Base-by-base conservation (phyloP, 2,329 filamentous ascomycete genomes). In the Fusarium continuum region DNA sequence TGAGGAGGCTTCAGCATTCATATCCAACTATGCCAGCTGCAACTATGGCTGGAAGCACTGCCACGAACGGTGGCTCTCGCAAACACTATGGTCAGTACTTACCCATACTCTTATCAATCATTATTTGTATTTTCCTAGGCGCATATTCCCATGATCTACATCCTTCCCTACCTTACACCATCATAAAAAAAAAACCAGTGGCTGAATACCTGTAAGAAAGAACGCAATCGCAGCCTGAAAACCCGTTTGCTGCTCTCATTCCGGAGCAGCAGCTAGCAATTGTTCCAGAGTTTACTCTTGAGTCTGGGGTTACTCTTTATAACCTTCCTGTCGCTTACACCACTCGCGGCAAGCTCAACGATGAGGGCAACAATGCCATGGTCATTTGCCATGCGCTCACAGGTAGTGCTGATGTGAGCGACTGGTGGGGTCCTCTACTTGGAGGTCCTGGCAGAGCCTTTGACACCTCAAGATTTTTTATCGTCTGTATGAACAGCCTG, bases 391-490 rank as follows among this genome's bases (percentile, higher is more conserved):
- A 95, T 77, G 92, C 92, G 46, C 82, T 96, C 72, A 95, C 92
- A 5, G 92, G 92, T 69, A 93, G 91, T 67, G 90, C 91, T 49
- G 91, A 95, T 77, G 91, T 94, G 23, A 83, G 86, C 66, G 92
- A 95, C 76, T 96, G 92, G 92, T 95, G 92, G 92, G 91, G 91
- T 1, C 91, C 91, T 29, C 79, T 95, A 16, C 83, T 95, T 3
- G 91, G 91, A 28, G 91, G 91, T 1, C 85, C 90, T 46, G 91
- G 91, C 2, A 86, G 89, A 65, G 90, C 90, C 2, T 94, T 95
- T 72, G 92, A 96, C 74, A 89, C 87, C 40, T 91, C 90, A 17
- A 83, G 90, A 61, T 96, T 95, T 82, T 96, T 93, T 74, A 83
- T 95, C 55, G 86, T 95, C 41, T 95, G 91, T 76, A 89, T 94